Evolutionary conservation across 2,329 filamentous ascomycete genomes (phyloP).

Genomic region (Eutypa lata): DNA sequence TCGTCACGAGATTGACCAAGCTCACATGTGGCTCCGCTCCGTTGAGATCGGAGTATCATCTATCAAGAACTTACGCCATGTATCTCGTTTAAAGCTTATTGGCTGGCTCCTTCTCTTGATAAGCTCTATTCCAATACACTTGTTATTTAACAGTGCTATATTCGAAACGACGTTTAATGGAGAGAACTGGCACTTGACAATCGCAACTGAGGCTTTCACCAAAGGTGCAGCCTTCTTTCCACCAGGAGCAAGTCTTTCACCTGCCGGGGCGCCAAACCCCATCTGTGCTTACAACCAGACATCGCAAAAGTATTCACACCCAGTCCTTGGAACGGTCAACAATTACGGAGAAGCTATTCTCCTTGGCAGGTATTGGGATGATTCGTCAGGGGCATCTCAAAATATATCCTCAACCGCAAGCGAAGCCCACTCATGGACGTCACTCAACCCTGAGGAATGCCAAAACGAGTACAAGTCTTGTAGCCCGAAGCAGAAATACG

Average conservation of each 20-base stretch:
- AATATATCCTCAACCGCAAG: neutral
- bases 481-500: neutral
- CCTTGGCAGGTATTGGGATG: neutral
- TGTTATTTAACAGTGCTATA: constrained; percentile 7
- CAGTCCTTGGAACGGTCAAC: neutral
- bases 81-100: neutral
- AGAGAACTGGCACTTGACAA: constrained; percentile 1
- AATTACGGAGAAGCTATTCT: no score
- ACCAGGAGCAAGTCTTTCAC: constrained; percentile 1
- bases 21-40: constrained; percentile 37
- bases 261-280: neutral
- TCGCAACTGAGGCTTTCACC: constrained; percentile 6
- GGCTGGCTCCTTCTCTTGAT: constrained; percentile 4
- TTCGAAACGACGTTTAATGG: constrained; percentile 2
- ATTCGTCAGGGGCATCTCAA: neutral
- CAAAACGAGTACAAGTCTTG: constrained; percentile 1
- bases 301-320: no score
- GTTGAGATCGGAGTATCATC: constrained; percentile 40
- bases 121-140: constrained; percentile 7
- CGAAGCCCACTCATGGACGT: neutral
- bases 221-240: neutral
- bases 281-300: neutral
- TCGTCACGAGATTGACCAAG: constrained; percentile 27
- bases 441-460: constrained; percentile 1
- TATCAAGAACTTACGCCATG: constrained; percentile 28